These are phyloP conservation scores for Microascus cirrosus DNA, from an alignment of 2,329 filamentous ascomycete genomes.

Conservation along the genomic window DNA sequence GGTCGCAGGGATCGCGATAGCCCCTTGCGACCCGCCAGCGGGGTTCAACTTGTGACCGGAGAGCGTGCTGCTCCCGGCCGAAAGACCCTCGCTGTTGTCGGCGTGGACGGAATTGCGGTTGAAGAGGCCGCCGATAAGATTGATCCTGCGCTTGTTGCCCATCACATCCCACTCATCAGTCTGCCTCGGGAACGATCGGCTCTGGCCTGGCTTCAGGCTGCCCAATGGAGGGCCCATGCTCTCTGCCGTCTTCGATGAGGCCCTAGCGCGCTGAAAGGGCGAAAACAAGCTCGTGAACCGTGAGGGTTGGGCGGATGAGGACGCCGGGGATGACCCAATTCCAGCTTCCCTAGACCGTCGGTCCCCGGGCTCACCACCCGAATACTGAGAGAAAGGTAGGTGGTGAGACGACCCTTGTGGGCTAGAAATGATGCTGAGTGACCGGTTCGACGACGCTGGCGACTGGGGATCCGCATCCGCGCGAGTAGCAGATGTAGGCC, in stretches of 20 bases:
- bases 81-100: slow-evolving; percentile 24
- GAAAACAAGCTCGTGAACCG: slow-evolving; percentile 44
- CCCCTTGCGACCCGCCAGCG: slow-evolving; percentile 37
- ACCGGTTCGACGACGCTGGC: slow-evolving; percentile 46
- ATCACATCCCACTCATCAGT: slow-evolving; percentile 42
- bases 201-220: slow-evolving; percentile 59
- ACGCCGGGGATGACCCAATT: slow-evolving; percentile 27
- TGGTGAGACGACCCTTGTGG: slow-evolving; percentile 50
- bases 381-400: slow-evolving; percentile 35
- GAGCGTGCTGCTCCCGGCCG: slow-evolving; percentile 20
- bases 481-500: slow-evolving; percentile 12
- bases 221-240: slow-evolving; percentile 56
- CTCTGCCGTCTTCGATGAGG: slow-evolving; percentile 45
- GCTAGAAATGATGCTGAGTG: slow-evolving; percentile 47
- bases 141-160: slow-evolving; percentile 44
- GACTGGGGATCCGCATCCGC: slow-evolving; percentile 39
- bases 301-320: slow-evolving; percentile 15
- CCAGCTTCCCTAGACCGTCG: slow-evolving; percentile 12
- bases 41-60: slow-evolving; percentile 31
- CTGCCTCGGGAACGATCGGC: slow-evolving; percentile 63
- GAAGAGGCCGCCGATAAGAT: slow-evolving; percentile 48
- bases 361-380: slow-evolving; percentile 6
- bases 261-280: slow-evolving; percentile 46
- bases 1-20: slow-evolving; percentile 32
- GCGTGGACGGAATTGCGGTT: slow-evolving; percentile 37